Conservation (phyloP, 805 yeast species). For the Candida ficus region DNA sequence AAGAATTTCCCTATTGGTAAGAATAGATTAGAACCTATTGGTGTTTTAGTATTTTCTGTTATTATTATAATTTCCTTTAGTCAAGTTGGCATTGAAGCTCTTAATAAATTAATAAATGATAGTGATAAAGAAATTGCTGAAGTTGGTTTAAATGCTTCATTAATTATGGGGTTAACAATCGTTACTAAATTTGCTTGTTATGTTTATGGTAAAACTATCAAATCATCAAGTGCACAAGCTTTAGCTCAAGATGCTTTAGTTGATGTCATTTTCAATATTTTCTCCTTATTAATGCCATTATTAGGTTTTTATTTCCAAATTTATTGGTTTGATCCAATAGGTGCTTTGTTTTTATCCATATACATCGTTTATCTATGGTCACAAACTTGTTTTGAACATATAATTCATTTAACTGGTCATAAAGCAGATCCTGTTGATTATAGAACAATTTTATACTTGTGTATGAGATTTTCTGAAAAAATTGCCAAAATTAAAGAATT, state of each 20-base stretch:
- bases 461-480: slow-evolving; percentile 62
- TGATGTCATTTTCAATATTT: slow-evolving; percentile 67
- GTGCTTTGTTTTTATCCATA: slow-evolving; percentile 58
- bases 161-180: slow-evolving; percentile 62
- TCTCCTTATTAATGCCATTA: slow-evolving; percentile 67
- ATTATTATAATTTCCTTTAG: slow-evolving; percentile 66
- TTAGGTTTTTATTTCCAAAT: slow-evolving; percentile 44
- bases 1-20: slow-evolving; percentile 65
- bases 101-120: slow-evolving; percentile 38
- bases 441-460: slow-evolving; percentile 61
- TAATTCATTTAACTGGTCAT: slow-evolving; percentile 70
- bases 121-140: slow-evolving; percentile 36
- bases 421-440: slow-evolving; percentile 58
- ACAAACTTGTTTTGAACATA: slow-evolving; percentile 61
- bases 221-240: slow-evolving; percentile 69
- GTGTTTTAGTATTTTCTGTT: slow-evolving; percentile 67
- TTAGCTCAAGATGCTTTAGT: slow-evolving; percentile 79
- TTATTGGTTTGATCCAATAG: slow-evolving; percentile 75
- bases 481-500: slow-evolving; percentile 60
- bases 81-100: slow-evolving; percentile 66
- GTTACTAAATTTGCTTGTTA: slow-evolving; percentile 55
- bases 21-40: slow-evolving; percentile 70
- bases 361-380: slow-evolving; percentile 66
- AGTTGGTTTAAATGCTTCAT: slow-evolving; percentile 45
- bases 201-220: slow-evolving; percentile 54